Base-by-base conservation (phyloP, 495 filamentous ascomycete species). In the Xylona heveae region DNA sequence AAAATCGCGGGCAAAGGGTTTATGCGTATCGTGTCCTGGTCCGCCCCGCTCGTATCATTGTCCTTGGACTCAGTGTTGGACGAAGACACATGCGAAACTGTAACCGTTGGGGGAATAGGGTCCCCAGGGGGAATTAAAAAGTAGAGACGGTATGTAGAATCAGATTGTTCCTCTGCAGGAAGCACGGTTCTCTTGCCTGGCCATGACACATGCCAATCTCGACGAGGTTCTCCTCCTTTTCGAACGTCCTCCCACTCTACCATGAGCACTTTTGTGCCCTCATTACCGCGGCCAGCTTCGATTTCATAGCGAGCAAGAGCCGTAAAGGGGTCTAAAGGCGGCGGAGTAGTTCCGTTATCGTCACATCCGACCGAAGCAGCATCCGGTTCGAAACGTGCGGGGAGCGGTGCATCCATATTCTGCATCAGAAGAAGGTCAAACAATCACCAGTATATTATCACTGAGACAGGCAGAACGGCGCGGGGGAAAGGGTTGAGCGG, bases 251-350 rank as follows among this genome's bases (percentile, higher is more conserved):
- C 69, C 78, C 78, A 84, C 39, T 84, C 76, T 7, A 84, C 64
- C 75, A 84, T 80, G 29, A 84, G 47, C 28, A 90, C 72, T 53
- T 85, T 85, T 19, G 75, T 82, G 6, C 78, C 80, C 23, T 83
- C 78, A 41, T 78, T 78, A 1, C 62, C 73, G 40, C 67, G 68
- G 25, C 74, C 76, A 3, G 71, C 58, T 48, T 83, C 76, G 42
- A 84, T 82, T 46, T 85, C 80, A 51, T 83, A 90, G 14, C 79
- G 71, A n/a, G 77, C 77, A 9, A 82, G 55, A 2, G 71, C 71
- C 1, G 45, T 51, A 27, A 61, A 55, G 0, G 58, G 58, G 10
- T 8, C 28, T 30, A 30, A 26, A 19, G 12, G 2, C 19, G 31
- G 20, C 18, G 12, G n/a, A 33, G 13, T 13, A 33, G 14, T 20